Evolutionary conservation across 805 yeast genomes (phyloP), one percentile per base, ranked within the genome.

Genomic region (Yarrowia hollandica): DNA sequence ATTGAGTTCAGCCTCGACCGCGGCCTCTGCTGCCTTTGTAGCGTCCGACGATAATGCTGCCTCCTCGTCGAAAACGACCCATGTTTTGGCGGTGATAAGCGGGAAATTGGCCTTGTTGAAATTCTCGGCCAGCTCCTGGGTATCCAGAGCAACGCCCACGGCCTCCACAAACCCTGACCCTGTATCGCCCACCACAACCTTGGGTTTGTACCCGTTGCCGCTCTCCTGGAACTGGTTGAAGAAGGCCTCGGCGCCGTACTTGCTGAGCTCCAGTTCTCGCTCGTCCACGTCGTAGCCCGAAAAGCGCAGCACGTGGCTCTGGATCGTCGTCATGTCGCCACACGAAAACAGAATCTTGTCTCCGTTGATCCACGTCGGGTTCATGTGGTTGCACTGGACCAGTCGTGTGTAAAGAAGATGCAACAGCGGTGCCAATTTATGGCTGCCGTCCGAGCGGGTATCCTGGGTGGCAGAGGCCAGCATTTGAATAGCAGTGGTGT

Each of bases 131-230:
- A 35, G 42, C 35, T 52, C 58, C 26, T 35, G 44, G 1, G 44
- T 35, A n/a, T 52, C 58, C 23, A 52, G 21, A 5, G 58, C 58
- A 5, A 52, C 58, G 16, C 58, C 58, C 34, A 52, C 58, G 15
- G 58, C 58, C 44, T 52, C 58, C 25, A 52, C 58, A 26, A 52
- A 52, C 15, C 58, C 58, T 2, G 58, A 52, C 15, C 58, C 58
- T 4, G 42, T 52, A 16, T 35, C 44, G 3, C 58, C 58, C 18
- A 37, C 58, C 58, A 52, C 58, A 14, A 52, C 44, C 23, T 37
- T 52, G 14, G 58, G 44, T 9, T 26, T 37, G 55, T 48, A 48
- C 2, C 55, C 55, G 16, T 48, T 48, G 11, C 55, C 55, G 16
- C 55, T 31, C 16, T 31, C 34, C 21, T 48, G 55, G 8, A 48